A percentile compares a stretch with the other conserved stretches of the same genome.
Conservation (phyloP, 257 asterid genomes). For the Solanum lycopersicoides region DNA sequence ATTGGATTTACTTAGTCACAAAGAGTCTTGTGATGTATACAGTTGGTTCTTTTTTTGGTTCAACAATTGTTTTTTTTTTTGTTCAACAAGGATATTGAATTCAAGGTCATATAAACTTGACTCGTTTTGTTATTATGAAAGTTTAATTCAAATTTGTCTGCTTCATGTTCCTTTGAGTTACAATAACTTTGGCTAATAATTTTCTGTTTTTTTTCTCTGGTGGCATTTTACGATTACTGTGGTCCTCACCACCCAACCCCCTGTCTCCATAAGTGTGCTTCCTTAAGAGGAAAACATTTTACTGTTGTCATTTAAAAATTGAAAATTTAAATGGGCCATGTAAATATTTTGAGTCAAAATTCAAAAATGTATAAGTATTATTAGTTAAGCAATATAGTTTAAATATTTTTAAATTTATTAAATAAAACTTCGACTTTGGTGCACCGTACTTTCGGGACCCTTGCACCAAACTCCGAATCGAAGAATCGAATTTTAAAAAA, state of each 20-base stretch:
- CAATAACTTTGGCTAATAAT: neutral
- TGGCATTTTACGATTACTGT: neutral
- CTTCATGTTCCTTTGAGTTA: neutral
- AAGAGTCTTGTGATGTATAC: neutral
- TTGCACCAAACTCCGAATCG: rapidly evolving
- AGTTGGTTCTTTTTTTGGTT: neutral
- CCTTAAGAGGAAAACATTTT: no score
- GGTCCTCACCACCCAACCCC: neutral
- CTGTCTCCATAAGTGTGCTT: neutral
- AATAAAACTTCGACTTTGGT: no score
- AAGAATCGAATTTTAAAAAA: no score
- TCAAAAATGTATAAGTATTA: no score
- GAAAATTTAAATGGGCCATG: no score
- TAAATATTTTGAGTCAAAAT: no score
- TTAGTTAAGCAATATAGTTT: no score
- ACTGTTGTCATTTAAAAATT: no score
- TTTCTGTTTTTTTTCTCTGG: neutral
- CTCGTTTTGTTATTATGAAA: neutral
- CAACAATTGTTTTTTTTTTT: neutral
- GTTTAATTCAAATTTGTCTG: neutral
- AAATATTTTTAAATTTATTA: no score
- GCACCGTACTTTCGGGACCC: no score
- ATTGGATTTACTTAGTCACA: neutral
- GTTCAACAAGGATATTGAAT: neutral
- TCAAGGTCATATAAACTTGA: neutral